Base-by-base conservation (phyloP, 2,329 filamentous ascomycete genomes). In the Fusarium palustre region DNA sequence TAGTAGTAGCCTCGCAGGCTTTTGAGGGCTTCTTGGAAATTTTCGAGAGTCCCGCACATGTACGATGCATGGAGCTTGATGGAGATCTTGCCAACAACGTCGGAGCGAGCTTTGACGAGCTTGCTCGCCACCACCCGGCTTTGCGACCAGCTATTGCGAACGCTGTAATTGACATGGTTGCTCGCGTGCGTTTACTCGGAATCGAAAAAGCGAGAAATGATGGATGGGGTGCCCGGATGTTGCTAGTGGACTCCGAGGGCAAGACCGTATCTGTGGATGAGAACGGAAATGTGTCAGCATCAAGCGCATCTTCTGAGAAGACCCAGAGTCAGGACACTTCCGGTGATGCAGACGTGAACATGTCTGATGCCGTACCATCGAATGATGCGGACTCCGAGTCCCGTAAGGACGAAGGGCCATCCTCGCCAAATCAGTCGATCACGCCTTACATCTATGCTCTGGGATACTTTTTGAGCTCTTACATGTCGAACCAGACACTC, bases 1-100 rank as follows among this genome's bases (percentile, higher is more conserved):
- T 97, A 76, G 97, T 99, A 74, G 90, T 93, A 59, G 87, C 89
- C 0, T 97, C 94, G 0, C 86, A 89, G 60, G 94, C 93, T 3
- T 85, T 99, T 45, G 90, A 94, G 59, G 92, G 89, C 71, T 98
- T 94, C 77, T 91, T 99, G 69, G 93, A 97, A 77, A 93, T 98
- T n/a, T 99, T 99, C 70, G 93, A 97, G 79, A 98, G 93, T 70
- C 90, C 94, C 4, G 87, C 89, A 18, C 97, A 99, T 79, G 89
- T 99, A 60, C 92, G 92, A 72, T 91, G 91, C 68, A 90, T 99
- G 85, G 89, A 92, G 66, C 83, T 85, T 38, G 95, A 97, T 69
- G 83, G 86, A 7, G 83, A 85, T 36, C 84, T 97, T 60, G 87
- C 94, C 12, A 87, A 87, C 31, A 88, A 89, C 39, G 86, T 99